These are phyloP conservation scores for Kewa caespitosa DNA, from an alignment of 179 eudicot species.

Conservation along the genomic window DNA sequence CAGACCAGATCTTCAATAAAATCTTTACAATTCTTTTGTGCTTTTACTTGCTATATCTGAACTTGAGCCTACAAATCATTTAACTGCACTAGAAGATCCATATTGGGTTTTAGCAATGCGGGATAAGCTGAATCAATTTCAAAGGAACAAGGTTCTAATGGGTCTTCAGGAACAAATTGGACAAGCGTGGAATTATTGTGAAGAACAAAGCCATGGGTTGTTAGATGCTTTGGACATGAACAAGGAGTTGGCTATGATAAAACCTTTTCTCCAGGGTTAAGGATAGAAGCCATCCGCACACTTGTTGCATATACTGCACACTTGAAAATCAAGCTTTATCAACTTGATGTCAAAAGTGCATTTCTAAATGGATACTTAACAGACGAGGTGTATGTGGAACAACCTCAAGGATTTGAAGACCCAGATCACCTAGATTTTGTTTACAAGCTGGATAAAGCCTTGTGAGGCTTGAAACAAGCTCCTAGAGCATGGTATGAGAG, in stretches of 20 bases:
- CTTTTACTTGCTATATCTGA: neutral
- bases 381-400: too few species aligned
- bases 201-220: slow-evolving; percentile 14
- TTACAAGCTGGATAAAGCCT: too few species aligned
- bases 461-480: too few species aligned
- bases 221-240: slow-evolving; percentile 3
- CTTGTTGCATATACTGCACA: neutral
- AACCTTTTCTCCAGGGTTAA: neutral
- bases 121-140: neutral
- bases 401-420: too few species aligned
- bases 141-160: neutral
- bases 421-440: too few species aligned
- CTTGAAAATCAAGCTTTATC: neutral
- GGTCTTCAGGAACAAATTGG: neutral
- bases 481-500: neutral
- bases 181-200: neutral
- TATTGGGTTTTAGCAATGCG: neutral
- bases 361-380: neutral
- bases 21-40: neutral
- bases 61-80: neutral
- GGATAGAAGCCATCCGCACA: neutral
- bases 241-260: slow-evolving; percentile 10
- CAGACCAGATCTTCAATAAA: too few species aligned
- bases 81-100: neutral
- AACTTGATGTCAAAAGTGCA: neutral